Percentiles rank a stretch among this genome's conserved stretches.
Conservation (phyloP, 495 filamentous ascomycete genomes). For the Neurospora tetraspora region DNA sequence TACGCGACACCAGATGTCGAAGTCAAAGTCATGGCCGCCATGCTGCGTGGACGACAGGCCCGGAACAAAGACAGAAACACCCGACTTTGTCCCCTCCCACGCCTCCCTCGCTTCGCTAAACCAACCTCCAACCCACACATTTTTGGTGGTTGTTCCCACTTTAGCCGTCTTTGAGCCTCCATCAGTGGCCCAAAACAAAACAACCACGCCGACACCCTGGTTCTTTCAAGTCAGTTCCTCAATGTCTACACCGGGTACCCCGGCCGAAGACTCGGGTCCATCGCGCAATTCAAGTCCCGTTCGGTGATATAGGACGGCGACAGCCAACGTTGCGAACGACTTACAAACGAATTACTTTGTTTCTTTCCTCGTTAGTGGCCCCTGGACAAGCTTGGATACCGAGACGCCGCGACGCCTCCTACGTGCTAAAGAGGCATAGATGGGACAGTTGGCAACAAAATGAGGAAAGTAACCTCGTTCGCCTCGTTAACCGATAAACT, state of each 20-base stretch:
- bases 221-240: neutral
- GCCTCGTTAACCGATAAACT: neutral
- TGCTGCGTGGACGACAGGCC: neutral
- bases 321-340: neutral
- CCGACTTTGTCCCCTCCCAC: neutral
- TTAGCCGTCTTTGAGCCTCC: neutral
- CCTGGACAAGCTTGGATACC: neutral
- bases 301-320: neutral
- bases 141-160: neutral
- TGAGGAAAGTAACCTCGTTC: neutral
- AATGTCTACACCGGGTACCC: neutral
- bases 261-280: neutral
- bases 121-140: neutral
- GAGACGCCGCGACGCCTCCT: neutral
- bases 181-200: neutral
- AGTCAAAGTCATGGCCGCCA: neutral
- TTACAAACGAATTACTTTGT: neutral
- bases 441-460: neutral
- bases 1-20: no score
- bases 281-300: neutral
- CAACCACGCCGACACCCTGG: no score
- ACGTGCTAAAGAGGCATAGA: neutral
- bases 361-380: neutral
- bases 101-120: neutral
- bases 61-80: neutral